A percentile compares a stretch with the other conserved stretches of the same genome.
Conservation (phyloP, 768 basidiomycete species). For the Mycena venus region DNA sequence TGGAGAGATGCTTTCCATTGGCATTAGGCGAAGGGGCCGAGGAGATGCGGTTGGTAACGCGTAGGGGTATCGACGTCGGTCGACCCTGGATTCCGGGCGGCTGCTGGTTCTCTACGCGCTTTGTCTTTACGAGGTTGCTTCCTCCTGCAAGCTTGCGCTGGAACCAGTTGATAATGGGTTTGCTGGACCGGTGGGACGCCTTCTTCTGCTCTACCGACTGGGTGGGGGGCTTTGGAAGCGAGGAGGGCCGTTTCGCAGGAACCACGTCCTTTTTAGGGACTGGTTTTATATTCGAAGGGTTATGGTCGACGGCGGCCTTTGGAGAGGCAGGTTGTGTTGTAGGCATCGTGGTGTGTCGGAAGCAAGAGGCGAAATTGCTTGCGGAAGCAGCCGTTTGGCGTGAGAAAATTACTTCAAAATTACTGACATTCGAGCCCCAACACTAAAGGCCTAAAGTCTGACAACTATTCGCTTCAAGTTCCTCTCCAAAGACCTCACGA, state of each 20-base stretch:
- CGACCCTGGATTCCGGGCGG: slow-evolving; percentile 36
- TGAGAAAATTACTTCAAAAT: too few relatives aligned
- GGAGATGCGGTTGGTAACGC: slow-evolving; percentile 55
- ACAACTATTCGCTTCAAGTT: too few relatives aligned
- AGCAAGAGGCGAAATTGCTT: neutral
- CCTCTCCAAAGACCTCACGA: too few relatives aligned
- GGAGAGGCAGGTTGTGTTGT: slow-evolving; percentile 7
- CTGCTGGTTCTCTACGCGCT: slow-evolving; percentile 58
- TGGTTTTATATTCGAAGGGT: slow-evolving; percentile 39
- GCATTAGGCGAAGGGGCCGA: slow-evolving; percentile 59
- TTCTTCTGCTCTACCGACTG: slow-evolving; percentile 69
- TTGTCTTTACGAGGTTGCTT: slow-evolving; percentile 59
- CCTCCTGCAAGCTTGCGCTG: slow-evolving; percentile 86
- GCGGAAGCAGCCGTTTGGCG: neutral
- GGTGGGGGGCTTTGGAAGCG: slow-evolving; percentile 37
- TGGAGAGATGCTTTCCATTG: slow-evolving; percentile 47
- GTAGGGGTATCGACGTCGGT: slow-evolving; percentile 44
- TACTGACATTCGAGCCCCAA: too few relatives aligned
- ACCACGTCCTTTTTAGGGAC: slow-evolving; percentile 36
- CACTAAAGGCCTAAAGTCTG: too few relatives aligned
- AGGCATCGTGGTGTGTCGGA: slow-evolving; percentile 17
- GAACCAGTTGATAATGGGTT: slow-evolving; percentile 92
- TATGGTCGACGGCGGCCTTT: slow-evolving; percentile 34
- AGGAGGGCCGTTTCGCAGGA: slow-evolving; percentile 31
- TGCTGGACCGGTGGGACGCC: slow-evolving; percentile 76